Conservation (phyloP, 495 filamentous ascomycete genomes). For the Penicillium arizonense region DNA sequence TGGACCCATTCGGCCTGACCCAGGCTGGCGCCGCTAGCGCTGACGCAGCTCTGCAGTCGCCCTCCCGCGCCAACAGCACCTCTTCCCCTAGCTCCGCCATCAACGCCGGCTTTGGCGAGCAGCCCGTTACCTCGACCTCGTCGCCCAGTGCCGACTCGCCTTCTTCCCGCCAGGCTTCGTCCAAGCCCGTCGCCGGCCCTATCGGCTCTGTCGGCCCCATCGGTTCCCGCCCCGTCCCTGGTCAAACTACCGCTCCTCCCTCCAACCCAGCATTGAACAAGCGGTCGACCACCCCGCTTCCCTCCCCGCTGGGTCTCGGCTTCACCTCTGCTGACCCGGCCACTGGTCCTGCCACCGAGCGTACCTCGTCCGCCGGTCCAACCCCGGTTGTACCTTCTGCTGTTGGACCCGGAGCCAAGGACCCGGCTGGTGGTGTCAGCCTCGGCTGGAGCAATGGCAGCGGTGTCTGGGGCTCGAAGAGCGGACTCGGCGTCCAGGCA, state of each 20-base stretch:
- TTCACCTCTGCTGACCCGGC: constrained; percentile 58
- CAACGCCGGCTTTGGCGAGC: constrained; percentile 64
- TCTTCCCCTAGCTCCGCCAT: constrained; percentile 69
- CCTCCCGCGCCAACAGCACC: constrained; percentile 83
- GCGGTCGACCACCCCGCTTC: constrained; percentile 84
- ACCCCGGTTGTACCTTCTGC: constrained; percentile 49
- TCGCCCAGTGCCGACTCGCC: constrained; percentile 90
- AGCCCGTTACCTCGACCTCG: constrained; percentile 83
- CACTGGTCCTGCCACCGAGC: constrained; percentile 48
- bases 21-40: constrained; percentile 37
- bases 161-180: constrained; percentile 56
- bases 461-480: constrained; percentile 74
- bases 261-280: constrained; percentile 72
- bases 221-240: constrained; percentile 74
- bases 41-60: constrained; percentile 58
- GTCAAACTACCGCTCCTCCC: constrained; percentile 42
- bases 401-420: constrained; percentile 37
- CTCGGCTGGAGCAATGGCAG: constrained; percentile 70
- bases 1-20: constrained; percentile 59
- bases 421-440: constrained; percentile 48
- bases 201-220: constrained; percentile 83
- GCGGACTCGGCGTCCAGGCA: constrained; percentile 66
- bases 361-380: constrained; percentile 59
- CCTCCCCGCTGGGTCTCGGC: constrained; percentile 78
- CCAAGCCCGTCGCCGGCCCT: constrained; percentile 51